Evolutionary conservation across 208 protist species (phyloP), one percentile per base, ranked within the genome.

Genomic region (Angomonas ambiguus): DNA sequence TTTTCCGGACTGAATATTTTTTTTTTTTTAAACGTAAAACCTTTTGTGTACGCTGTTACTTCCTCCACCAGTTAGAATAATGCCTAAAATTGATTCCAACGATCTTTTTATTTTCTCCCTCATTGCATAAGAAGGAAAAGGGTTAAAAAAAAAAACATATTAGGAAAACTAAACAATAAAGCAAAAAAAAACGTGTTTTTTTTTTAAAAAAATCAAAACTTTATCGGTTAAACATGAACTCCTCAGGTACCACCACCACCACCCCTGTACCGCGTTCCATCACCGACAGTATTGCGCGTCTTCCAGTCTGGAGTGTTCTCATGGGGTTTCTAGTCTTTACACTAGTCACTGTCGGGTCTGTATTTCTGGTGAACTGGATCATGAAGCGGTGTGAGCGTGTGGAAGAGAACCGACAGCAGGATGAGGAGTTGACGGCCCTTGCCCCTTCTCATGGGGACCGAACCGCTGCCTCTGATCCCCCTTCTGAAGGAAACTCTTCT

Each of bases 341-440:
- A 0, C 45, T 74, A 6, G 28, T 86, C 22, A 73, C 76, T 1
- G 57, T 86, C 60, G 45, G 51, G 1, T 76, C 76, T 1, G 80
- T 81, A 22, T 53, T 76, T 42, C 49, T 81, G n/a, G 53, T 87
- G 6, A 84, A 83, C 57, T 82, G 68, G 53, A 79, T 76, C 48
- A 72, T 87, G 71, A 70, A 65, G 4, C 69, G 70, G 24, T 67
- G 70, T 10, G 72, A 74, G 8, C 42, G n/a, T 1, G 16, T 5
- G 5, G 68, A 30, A 0, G 59, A 57, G 0, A 61, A 74, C 4
- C 51, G 62, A 3, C 42, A 48, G 13, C 63, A 67, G 20, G 53
- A 41, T 0, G 71, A 70, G n/a, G 75, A 82, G 67, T 63, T 71
- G 67, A 20, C 41, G 2, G n/a, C n/a, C 22, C 49, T 56, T 16